Percentiles rank a stretch among this genome's conserved stretches.
phyloP scores from a whole-genome alignment of 208 protist genomes.

The Acanthamoeba culbertsoni region DNA sequence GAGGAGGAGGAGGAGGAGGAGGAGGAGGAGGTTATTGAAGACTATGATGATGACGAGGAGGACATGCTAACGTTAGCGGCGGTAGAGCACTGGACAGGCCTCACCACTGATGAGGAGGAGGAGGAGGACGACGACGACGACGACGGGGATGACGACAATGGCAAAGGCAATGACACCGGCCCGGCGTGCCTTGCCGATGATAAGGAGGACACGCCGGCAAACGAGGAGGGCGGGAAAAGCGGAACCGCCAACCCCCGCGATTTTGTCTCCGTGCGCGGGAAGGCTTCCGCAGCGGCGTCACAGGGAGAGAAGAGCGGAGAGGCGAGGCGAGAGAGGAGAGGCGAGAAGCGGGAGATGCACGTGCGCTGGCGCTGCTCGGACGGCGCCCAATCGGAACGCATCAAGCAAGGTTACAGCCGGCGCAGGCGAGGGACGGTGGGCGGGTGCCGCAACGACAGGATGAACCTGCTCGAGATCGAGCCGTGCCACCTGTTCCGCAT shows the following conservation, averaged over 20 bases:
- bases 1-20: not conserved
- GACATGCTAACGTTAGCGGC: too few relatives aligned
- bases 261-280: not conserved
- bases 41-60: not conserved
- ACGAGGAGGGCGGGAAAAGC: not conserved
- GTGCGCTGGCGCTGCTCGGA: not conserved
- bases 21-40: not conserved
- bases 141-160: not conserved
- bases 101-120: not conserved
- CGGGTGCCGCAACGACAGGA: not conserved
- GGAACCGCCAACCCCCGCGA: not conserved
- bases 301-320: not conserved
- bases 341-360: not conserved
- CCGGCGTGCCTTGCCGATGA: not conserved
- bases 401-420: not conserved
- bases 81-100: too few relatives aligned
- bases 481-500: conserved; percentile 31
- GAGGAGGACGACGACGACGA: not conserved
- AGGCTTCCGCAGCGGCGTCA: not conserved
- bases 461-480: not conserved
- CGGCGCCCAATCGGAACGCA: not conserved
- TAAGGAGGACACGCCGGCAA: not conserved
- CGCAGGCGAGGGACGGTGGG: not conserved
- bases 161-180: not conserved
- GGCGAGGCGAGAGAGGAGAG: not conserved